Base-by-base conservation (phyloP, 176 grass and related monocot genomes). In the Thinopyrum elongatum region DNA sequence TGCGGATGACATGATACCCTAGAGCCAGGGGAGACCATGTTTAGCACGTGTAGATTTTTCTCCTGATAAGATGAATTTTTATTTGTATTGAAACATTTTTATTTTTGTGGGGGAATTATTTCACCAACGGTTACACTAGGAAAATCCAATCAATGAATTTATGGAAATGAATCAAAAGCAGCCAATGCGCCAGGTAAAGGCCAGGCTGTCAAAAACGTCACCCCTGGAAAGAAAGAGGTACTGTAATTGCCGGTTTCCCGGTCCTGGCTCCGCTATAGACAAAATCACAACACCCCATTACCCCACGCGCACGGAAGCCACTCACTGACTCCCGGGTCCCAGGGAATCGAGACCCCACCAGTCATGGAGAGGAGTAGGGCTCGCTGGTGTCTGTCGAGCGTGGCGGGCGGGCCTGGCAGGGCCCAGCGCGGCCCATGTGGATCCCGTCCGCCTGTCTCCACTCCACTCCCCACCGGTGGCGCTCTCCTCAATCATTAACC, bases 341-440 rank as follows among this genome's bases (percentile, higher is more conserved):
- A 22, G 6, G 0, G 2, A 1, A 22, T 7, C 2, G 0, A 2
- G 55, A 1, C 55, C 55, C 55, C 55, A 1, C 2, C 0, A 1
- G 55, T 58, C 55, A 58, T 58, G 0, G 0, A 9, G 0, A 58
- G 19, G 21, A 1, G 55, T 58, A 3, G 7, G 19, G 0, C 0
- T 22, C 6, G 1, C 2, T 22, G 53, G 0, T 8, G 53, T 58
- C 0, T 9, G 7, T 21, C 53, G 0, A 57, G 17, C 2, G 55
- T 58, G 55, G 55, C 55, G 55, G 55, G 19, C 55, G 19, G 55
- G 55, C 55, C 55, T 58, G 55, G 19, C 55, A 58, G n/a, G 59
- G 59, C 59, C 59, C 59, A 62, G 59, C 59, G 59, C 19, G 55
- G n/a, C 59, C 59, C 59, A 62, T 62, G 59, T 62, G n/a, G 19